Base-by-base conservation (phyloP, 2,329 filamentous ascomycete genomes). In the Aspergillus latus region DNA sequence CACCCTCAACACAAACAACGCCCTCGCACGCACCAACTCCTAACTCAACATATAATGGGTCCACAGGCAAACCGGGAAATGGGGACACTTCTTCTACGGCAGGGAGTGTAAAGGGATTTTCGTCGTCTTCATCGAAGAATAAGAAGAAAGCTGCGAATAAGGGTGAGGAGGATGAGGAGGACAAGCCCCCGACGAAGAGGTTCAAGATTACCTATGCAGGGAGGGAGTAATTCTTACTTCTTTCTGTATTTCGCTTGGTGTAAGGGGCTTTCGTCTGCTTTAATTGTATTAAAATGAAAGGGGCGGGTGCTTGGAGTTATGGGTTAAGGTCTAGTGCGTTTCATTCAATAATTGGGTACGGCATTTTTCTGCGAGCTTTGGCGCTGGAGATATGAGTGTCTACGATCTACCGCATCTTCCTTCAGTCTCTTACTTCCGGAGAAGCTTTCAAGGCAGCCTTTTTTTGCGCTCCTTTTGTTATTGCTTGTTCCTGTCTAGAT, bases 11-110 rank as follows among this genome's bases (percentile, higher is more conserved):
- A 11, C 73, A 76, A 54, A 78, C 74, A 11, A 80, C 78, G 0
- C 77, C 77, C 2, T 77, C 76, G 28, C 75, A 77, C 49, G 76
- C 75, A 1, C 72, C 74, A 3, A 79, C 78, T 0, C 78, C 78
- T 1, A 76, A 72, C 4, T 77, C 75, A 2, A 68, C 68, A 32
- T 59, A 68, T 44, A 68, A 67, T 26, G 69, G 68, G 1, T 66
- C 68, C 28, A 54, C 59, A 2, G 68, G 67, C 13, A 68, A 68
- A 48, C 61, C 66, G 11, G 66, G 64, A 46, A 67, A 67, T 37
- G 66, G 65, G 4, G 64, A 63, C 53, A 56, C 59, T 30, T 52
- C 58, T 3, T 66, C 64, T 5, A 64, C 64, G 4, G 49, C 64
- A 3, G 69, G 63, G 2, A 73, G 70, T 46, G 68, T 72, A 21